phyloP scores from a whole-genome alignment of 148 eudicot genomes.

The Pharnaceum exiguum region DNA sequence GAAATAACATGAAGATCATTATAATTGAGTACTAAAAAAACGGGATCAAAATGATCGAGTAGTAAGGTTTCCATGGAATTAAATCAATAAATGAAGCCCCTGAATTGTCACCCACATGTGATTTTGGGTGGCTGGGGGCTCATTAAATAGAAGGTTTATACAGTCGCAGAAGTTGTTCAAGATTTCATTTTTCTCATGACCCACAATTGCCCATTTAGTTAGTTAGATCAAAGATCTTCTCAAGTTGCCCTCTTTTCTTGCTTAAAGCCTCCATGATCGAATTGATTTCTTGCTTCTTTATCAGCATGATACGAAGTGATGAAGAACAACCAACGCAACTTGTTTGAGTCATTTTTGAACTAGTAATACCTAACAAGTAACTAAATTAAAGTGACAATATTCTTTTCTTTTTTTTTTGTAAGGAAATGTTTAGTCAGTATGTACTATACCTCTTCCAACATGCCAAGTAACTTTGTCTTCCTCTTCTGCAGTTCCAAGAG shows the following conservation, averaged over 20 bases:
- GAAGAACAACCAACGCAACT: background rate
- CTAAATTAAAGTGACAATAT: background rate
- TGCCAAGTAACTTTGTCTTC: slow-evolving; percentile 62
- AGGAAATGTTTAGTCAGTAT: too few species aligned
- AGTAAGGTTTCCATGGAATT: slow-evolving; percentile 19
- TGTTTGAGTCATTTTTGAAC: too few species aligned
- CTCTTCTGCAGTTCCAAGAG: slow-evolving; percentile 72
- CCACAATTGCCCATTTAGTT: slow-evolving; percentile 16
- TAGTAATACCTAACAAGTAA: too few species aligned
- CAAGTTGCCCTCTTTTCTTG: background rate
- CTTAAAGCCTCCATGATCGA: background rate
- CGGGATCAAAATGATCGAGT: background rate
- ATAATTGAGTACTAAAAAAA: background rate
- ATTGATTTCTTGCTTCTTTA: slow-evolving; percentile 9
- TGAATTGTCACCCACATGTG: slow-evolving; percentile 48
- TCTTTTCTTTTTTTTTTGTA: background rate
- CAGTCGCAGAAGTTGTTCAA: slow-evolving; percentile 51
- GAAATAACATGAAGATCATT: background rate
- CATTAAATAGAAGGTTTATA: slow-evolving; percentile 46
- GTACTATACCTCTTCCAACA: slow-evolving; percentile 83
- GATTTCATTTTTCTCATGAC: slow-evolving; percentile 6
- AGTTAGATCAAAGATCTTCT: slow-evolving; percentile 24
- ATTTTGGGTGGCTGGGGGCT: slow-evolving; percentile 9
- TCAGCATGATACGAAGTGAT: too few species aligned
- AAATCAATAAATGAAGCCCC: slow-evolving; percentile 46